Conservation (phyloP, 768 basidiomycete species). For the Pulveroboletus sp. region DNA sequence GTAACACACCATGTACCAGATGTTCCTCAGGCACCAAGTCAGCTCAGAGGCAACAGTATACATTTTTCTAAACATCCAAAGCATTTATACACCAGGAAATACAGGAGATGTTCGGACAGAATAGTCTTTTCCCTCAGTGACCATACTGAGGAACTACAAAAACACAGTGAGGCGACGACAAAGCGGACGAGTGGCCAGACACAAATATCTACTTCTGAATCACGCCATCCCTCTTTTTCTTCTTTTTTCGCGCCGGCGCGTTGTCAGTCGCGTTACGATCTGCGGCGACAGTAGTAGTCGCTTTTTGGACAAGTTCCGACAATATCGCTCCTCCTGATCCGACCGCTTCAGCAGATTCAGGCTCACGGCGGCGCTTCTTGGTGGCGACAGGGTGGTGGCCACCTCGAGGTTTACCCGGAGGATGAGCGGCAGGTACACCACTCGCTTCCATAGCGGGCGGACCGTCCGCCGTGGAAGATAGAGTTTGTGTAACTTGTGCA, state of each 20-base stretch:
- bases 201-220: neutral
- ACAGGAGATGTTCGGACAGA: no score
- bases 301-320: neutral
- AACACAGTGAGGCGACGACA: no score
- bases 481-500: neutral
- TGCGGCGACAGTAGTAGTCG: neutral
- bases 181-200: no score
- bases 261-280: neutral
- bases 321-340: neutral
- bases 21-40: no score
- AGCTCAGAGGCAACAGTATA: no score
- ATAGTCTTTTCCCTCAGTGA: no score
- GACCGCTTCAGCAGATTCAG: constrained; percentile 4
- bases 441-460: neutral
- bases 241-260: constrained; percentile 20
- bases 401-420: neutral
- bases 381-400: neutral
- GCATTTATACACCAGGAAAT: no score
- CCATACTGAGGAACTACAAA: no score
- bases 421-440: neutral
- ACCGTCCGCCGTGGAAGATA: neutral
- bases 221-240: constrained; percentile 9
- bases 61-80: no score
- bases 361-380: constrained; percentile 23
- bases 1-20: no score